Conservation (phyloP, 2,329 filamentous ascomycete species). For the Amylocarpus encephaloides region DNA sequence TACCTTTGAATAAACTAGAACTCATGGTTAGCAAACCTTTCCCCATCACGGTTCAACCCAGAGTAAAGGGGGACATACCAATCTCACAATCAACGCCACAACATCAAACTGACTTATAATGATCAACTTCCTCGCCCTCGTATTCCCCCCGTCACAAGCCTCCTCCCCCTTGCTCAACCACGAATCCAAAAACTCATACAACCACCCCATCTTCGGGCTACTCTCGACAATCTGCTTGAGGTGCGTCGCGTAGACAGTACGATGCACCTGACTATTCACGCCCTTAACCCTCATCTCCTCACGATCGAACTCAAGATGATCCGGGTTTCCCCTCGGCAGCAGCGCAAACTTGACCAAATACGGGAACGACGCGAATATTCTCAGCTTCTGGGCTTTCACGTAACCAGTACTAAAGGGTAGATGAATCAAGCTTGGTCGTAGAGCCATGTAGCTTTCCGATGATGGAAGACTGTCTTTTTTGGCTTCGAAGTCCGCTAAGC, state of each 20-base stretch:
- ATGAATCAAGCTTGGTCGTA: background rate
- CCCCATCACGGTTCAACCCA: too few species aligned
- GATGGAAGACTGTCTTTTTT: background rate
- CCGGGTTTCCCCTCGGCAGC: background rate
- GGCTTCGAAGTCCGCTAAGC: background rate
- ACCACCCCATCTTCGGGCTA: constrained; percentile 18
- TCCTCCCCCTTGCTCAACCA: background rate
- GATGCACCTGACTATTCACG: background rate
- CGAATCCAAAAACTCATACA: constrained; percentile 11
- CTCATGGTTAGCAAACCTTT: too few species aligned
- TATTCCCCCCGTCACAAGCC: background rate
- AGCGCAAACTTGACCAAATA: constrained; percentile 10
- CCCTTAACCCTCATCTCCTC: constrained; percentile 8
- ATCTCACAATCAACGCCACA: constrained; percentile 17
- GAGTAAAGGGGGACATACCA: too few species aligned
- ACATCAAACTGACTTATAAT: constrained; percentile 16
- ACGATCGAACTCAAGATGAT: constrained; percentile 6
- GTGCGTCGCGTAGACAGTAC: constrained; percentile 7
- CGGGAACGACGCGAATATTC: constrained; percentile 17
- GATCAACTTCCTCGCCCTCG: constrained; percentile 15
- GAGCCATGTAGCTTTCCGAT: too few species aligned
- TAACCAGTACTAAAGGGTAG: constrained; percentile 8
- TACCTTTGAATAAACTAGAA: too few species aligned
- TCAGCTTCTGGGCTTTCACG: constrained; percentile 2
- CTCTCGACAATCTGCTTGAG: constrained; percentile 10